Evolutionary conservation across 345 rosid species (phyloP).

Genomic region (Arabidopsis suecica): DNA sequence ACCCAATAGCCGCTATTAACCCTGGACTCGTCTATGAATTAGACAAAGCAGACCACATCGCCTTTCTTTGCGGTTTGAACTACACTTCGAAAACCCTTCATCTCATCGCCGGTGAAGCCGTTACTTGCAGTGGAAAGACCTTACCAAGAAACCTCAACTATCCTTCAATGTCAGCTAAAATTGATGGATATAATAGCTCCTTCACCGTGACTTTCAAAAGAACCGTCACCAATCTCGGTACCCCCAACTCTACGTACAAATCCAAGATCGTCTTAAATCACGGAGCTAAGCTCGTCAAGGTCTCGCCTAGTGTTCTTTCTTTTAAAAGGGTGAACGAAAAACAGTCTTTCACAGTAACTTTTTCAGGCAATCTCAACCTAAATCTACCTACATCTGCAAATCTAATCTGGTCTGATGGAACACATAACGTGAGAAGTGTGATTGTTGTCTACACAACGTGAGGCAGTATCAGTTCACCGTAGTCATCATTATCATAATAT

Average conservation of each 20-base stretch:
- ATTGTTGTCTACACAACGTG: conserved; percentile 37
- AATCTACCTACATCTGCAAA: conserved; percentile 17
- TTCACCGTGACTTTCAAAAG: conserved; percentile 41
- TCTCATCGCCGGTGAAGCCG: conserved; percentile 42
- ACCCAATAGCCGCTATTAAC: no score
- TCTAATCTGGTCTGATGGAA: conserved; percentile 46
- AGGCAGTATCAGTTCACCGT: neutral
- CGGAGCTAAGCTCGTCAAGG: conserved; percentile 19
- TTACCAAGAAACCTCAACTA: conserved; percentile 55
- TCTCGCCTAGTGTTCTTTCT: conserved; percentile 45
- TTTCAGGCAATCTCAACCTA: neutral
- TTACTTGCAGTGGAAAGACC: conserved; percentile 38
- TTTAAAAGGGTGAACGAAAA: conserved; percentile 46
- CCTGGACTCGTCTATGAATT: neutral
- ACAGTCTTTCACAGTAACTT: conserved; percentile 48
- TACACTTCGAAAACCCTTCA: conserved; percentile 16
- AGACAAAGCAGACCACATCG: conserved; percentile 46
- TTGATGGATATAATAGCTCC: conserved; percentile 7
- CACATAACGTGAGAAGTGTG: conserved; percentile 44
- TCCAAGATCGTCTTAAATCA: neutral
- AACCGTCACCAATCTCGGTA: conserved; percentile 64
- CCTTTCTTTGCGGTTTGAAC: conserved; percentile 50
- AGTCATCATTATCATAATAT: neutral
- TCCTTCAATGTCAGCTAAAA: conserved; percentile 48
- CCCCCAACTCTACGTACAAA: conserved; percentile 50